These are phyloP conservation scores for Ochromonas danica DNA, from an alignment of 108 stramenopile genomes.

Conservation along the genomic window DNA sequence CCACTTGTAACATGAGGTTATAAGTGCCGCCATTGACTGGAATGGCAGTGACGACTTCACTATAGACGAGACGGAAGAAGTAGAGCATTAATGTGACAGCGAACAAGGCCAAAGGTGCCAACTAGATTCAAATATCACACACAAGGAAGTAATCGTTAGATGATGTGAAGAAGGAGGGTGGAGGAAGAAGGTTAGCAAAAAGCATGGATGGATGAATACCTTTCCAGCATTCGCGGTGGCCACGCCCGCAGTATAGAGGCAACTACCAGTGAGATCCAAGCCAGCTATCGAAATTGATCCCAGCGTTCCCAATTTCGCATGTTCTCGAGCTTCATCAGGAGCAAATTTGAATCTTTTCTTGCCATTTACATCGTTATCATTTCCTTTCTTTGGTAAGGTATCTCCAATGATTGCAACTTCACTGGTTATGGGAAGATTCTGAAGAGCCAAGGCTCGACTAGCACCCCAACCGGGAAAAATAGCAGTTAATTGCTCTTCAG, in stretches of 20 bases:
- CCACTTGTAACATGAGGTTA: constrained; percentile 67
- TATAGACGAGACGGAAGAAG: constrained; percentile 65
- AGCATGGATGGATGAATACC: no score
- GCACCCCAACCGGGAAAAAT: constrained; percentile 1
- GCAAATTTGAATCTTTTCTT: neutral
- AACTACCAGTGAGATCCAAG: neutral
- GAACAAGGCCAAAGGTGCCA: constrained; percentile 66
- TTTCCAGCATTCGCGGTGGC: constrained; percentile 1
- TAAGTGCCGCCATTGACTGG: constrained; percentile 73
- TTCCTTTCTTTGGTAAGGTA: neutral
- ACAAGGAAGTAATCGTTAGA: no score
- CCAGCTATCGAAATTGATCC: neutral
- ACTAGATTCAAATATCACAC: neutral
- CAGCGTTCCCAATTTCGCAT: neutral
- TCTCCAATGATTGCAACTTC: neutral
- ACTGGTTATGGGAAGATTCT: neutral
- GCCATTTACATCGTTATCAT: neutral
- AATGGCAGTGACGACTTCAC: constrained; percentile 67
- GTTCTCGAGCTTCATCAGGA: neutral
- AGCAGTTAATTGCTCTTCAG: neutral
- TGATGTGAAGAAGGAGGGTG: no score
- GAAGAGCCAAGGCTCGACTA: neutral
- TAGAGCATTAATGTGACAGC: constrained; percentile 64
- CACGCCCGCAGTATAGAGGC: neutral
- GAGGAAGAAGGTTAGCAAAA: no score